Base-by-base conservation (phyloP, 768 basidiomycete species). In the Termitomyces sp. region DNA sequence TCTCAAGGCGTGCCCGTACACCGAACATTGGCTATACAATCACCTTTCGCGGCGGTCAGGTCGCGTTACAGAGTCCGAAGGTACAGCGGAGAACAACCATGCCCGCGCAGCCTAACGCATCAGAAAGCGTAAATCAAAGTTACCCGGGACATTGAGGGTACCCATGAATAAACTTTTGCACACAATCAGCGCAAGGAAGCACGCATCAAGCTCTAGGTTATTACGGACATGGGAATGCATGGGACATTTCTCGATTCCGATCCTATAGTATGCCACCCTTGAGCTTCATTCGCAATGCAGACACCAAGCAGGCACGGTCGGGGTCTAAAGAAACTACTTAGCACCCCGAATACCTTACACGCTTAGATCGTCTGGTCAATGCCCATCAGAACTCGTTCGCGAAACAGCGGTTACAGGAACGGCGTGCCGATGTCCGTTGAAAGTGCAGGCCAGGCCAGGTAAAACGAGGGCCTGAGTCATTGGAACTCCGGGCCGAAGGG, bases 371-470 rank as follows among this genome's bases (percentile, higher is more conserved):
- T 41, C 38, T 53, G 31, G 32, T 38, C 25, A n/a, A 9, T 34
- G 16, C 23, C 38, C 57, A 58, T 58, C 57, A 58, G 51, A 58
- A 45, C 41, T 34, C 42, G 25, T 47, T 53, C 14, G 37, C 57
- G 51, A 53, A 46, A 17, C 34, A 51, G 43, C 34, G 56, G 49
- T 27, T 21, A 47, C 51, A 58, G 34, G 50, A 45, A 29, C 49
- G 43, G 51, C 27, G 56, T 57, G 42, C 56, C 56, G 49, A 21
- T 57, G 47, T 31, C 34, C 11, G 14, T 23, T 29, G n/a, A 21
- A 40, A 41, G n/a, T 41, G 10, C 27, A 27, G 41, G 27, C 7
- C 53, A 17, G 37, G 49, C 10, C 16, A 35, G 35, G n/a, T 21
- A 16, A 53, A 29, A 17, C 35, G 44, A 31, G 25, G 29, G 19